A percentile compares a stretch with the other conserved stretches of the same genome.
phyloP scores from a whole-genome alignment of 2,329 filamentous ascomycete species.

The Colletotrichum graminicola region DNA sequence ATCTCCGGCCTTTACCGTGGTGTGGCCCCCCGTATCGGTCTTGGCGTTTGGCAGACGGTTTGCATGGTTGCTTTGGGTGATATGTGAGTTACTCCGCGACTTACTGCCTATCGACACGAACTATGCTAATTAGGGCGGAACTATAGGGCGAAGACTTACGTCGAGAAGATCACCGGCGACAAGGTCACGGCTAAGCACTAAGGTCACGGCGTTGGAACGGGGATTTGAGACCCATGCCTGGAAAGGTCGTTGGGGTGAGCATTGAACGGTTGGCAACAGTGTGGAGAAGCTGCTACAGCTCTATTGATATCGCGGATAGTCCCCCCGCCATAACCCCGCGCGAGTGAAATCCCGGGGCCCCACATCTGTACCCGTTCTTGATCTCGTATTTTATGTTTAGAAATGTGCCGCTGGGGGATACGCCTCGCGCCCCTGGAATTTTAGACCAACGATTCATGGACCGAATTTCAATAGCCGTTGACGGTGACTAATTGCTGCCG shows the following conservation, averaged over 20 bases:
- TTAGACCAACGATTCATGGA: conserved; percentile 32
- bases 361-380: conserved; percentile 34
- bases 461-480: neutral
- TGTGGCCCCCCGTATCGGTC: conserved; percentile 91
- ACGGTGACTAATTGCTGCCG: neutral
- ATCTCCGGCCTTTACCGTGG: conserved; percentile 94
- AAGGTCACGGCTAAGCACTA: conserved; percentile 76
- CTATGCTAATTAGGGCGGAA: conserved; percentile 45
- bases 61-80: conserved; percentile 99
- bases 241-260: conserved; percentile 30
- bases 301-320: conserved; percentile 7
- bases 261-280: conserved; percentile 14
- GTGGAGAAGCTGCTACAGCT: conserved; percentile 17
- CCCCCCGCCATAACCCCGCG: conserved; percentile 25
- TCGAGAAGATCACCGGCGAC: conserved; percentile 75
- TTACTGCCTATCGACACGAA: neutral
- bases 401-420: conserved; percentile 19
- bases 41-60: conserved; percentile 98
- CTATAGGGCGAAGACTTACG: conserved; percentile 73
- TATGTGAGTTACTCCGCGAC: conserved; percentile 75
- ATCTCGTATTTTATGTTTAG: conserved; percentile 28
- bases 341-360: conserved; percentile 38
- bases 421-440: conserved; percentile 19
- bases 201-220: conserved; percentile 54
- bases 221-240: conserved; percentile 42